phyloP scores from a whole-genome alignment of 257 asterid genomes.

The Solanum paucissectum region DNA sequence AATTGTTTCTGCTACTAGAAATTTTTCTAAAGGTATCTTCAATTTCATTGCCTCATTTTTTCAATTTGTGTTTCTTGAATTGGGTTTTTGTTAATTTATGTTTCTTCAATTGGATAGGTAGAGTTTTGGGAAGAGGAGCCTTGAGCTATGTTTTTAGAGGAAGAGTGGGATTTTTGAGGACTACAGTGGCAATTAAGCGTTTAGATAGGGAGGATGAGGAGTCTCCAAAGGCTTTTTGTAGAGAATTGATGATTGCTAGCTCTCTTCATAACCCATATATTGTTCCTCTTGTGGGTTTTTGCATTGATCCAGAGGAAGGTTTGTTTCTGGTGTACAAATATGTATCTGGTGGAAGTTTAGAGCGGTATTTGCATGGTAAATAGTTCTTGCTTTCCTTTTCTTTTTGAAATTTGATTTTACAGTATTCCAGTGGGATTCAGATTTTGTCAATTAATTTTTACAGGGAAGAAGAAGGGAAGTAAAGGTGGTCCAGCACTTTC shows the following conservation, averaged over 20 bases:
- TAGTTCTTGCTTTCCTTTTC: neutral
- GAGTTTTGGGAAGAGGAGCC: slow-evolving; percentile 97
- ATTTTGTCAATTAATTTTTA: slow-evolving; percentile 1
- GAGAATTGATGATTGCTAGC: slow-evolving; percentile 91
- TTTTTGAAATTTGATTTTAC: neutral
- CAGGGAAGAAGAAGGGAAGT: slow-evolving; percentile 61
- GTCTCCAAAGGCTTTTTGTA: slow-evolving; percentile 77
- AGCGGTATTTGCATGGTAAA: slow-evolving; percentile 65
- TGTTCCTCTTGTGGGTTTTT: slow-evolving; percentile 82
- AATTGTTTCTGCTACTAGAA: slow-evolving; percentile 58
- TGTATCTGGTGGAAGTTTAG: slow-evolving; percentile 94
- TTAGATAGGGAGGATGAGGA: slow-evolving; percentile 75
- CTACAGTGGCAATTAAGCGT: slow-evolving; percentile 67
- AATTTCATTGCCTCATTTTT: neutral
- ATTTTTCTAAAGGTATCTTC: slow-evolving; percentile 58
- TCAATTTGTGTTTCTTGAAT: neutral
- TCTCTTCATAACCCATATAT: slow-evolving; percentile 59
- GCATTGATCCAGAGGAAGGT: slow-evolving; percentile 79
- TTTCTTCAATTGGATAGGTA: slow-evolving; percentile 37
- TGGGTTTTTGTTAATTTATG: neutral
- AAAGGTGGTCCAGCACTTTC: slow-evolving; percentile 47
- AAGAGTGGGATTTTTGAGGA: slow-evolving; percentile 54
- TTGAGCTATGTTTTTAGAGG: slow-evolving; percentile 90
- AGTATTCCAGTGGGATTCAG: neutral
- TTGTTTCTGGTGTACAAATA: slow-evolving; percentile 75